Conservation (phyloP, 140 eudicot species). For the Ambrosia hybrid region DNA sequence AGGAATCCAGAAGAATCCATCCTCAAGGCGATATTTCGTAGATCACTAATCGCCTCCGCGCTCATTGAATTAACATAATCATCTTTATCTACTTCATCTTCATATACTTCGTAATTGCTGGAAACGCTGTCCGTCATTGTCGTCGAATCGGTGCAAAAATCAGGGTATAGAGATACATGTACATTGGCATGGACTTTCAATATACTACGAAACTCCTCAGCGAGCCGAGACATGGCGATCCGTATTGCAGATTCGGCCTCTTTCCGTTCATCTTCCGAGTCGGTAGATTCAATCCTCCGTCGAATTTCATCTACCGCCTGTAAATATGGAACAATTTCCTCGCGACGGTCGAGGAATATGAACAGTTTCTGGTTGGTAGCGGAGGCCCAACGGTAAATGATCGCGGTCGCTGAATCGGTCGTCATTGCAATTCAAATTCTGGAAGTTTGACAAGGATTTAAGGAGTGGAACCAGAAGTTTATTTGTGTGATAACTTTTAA, state of each 20-base stretch:
- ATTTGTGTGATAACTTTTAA: too few species aligned
- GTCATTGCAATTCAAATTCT: neutral
- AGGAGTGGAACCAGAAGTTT: too few species aligned
- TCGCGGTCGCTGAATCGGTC: neutral
- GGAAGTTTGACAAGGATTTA: too few species aligned
- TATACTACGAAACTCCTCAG: neutral
- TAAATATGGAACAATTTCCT: neutral
- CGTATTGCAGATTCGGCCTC: neutral
- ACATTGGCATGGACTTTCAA: neutral
- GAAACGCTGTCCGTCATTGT: neutral
- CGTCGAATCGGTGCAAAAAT: neutral
- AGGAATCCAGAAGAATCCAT: neutral
- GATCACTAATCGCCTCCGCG: neutral
- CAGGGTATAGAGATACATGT: slow-evolving; percentile 5
- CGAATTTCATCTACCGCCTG: neutral
- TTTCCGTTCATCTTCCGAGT: slow-evolving; percentile 1
- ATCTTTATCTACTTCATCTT: too few species aligned
- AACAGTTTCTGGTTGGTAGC: neutral
- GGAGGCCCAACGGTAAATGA: neutral
- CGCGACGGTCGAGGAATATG: slow-evolving; percentile 2
- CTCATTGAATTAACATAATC: neutral
- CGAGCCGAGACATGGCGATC: neutral
- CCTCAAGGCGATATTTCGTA: neutral
- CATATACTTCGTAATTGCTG: neutral
- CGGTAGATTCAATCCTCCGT: neutral